Evolutionary conservation across 805 yeast species (phyloP).

Genomic region (Spathaspora boniae): DNA sequence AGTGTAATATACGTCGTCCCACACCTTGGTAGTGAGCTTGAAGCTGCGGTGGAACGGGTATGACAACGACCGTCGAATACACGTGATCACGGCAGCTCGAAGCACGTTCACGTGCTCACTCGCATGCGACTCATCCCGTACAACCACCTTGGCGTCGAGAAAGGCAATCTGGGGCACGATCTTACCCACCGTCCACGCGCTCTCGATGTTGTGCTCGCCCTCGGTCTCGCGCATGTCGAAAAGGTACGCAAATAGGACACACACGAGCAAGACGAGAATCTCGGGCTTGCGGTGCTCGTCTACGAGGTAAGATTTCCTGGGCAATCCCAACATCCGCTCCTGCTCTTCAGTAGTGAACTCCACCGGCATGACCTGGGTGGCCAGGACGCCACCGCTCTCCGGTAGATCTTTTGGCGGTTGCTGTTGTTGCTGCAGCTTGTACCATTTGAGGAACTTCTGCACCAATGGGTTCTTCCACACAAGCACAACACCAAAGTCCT

Average conservation of each 20-base stretch:
- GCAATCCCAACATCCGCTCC: slow-evolving; percentile 65
- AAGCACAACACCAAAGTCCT: slow-evolving; percentile 41
- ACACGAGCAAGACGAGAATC: slow-evolving; percentile 60
- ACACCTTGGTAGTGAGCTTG: slow-evolving; percentile 53
- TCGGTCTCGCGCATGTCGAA: slow-evolving; percentile 75
- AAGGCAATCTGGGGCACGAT: slow-evolving; percentile 73
- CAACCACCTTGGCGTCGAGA: slow-evolving; percentile 58
- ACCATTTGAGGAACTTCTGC: slow-evolving; percentile 45
- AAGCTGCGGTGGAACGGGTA: slow-evolving; percentile 80
- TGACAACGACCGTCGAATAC: slow-evolving; percentile 68
- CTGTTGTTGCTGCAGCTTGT: slow-evolving; percentile 33
- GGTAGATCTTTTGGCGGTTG: too few relatives aligned
- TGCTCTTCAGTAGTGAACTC: slow-evolving; percentile 61
- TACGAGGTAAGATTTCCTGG: slow-evolving; percentile 57
- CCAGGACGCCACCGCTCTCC: slow-evolving; percentile 16
- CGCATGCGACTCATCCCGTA: slow-evolving; percentile 12
- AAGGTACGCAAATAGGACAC: slow-evolving; percentile 66
- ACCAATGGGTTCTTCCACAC: slow-evolving; percentile 52
- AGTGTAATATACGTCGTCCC: slow-evolving; percentile 70
- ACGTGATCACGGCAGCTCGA: slow-evolving; percentile 53
- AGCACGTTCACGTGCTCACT: slow-evolving; percentile 35
- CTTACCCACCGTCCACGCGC: slow-evolving; percentile 93
- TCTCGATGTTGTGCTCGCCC: slow-evolving; percentile 72
- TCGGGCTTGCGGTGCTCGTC: slow-evolving; percentile 46
- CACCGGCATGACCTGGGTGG: slow-evolving; percentile 34